Base-by-base conservation (phyloP, 2,329 filamentous ascomycete genomes). In the Ampelomyces quisqualis region DNA sequence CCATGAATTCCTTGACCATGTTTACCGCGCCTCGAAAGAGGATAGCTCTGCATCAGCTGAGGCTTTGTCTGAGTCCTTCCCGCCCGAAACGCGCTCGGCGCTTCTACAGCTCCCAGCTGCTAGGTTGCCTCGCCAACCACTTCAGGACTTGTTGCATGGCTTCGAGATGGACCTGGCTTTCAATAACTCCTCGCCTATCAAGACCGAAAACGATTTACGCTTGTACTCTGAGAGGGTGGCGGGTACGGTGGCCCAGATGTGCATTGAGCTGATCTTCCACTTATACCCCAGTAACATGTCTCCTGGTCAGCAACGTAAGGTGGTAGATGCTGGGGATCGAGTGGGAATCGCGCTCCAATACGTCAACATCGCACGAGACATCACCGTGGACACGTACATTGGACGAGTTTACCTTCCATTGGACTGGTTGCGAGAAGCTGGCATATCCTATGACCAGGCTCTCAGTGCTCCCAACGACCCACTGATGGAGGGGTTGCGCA, bases 301-400 rank as follows among this genome's bases (percentile, higher is more conserved):
- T 4, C 3, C 40, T 20, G 43, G 63, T 29, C 66, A 72, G 28
- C 53, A 60, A 38, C 59, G 70, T 10, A 57, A 68, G 2, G 71
- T 86, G 5, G 69, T 83, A 10, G 57, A 70, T 11, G 77, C 82
- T 1, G 83, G 83, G 1, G 73, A 74, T 14, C 72, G 75, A 19
- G 88, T 88, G 85, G 86, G 86, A 0, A 76, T 85, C 22, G 85
- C 85, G 1, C 69, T 89, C n/a, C 85, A 90, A 57, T 88, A 85
- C 53, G 79, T 87, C 55, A 90, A 89, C 57, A 88, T 90, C 46
- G 82, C 84, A 3, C 80, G 86, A 15, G 86, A 90, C 55, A 81
- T 89, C n/a, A 65, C 70, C 3, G 79, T 81, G 2, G 86, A 89
- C 53, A 82, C 85, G 0, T 67, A 70, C 10, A 79, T 86, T 23